Evolutionary conservation across 23 red algal species (phyloP), one percentile per base, ranked within the genome.

Genomic region (Pyropia yezoensis): DNA sequence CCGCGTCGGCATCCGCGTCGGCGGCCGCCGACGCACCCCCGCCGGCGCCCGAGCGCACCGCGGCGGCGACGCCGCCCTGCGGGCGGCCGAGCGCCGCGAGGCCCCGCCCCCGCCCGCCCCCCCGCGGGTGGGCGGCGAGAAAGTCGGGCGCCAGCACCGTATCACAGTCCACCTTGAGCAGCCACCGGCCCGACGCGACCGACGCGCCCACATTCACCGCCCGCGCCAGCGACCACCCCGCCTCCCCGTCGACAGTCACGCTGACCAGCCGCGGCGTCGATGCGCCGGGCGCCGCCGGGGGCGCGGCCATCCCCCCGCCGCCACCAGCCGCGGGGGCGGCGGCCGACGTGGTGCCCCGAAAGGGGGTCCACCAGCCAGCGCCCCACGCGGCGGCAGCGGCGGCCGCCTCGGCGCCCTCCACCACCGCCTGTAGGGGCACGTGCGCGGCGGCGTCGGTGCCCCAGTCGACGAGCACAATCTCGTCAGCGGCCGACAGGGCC

Each of bases 91-190:
- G 39, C 39, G 39, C 39, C 4, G 39, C 39, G 11, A 47, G 39
- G 4, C 39, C 39, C 4, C 39, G 4, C 0, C 39, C 39, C 4
- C 39, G 4, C 8, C 55, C 18, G 30, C 19, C 19, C 13, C 55
- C 55, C 18, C 18, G 8, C 24, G 20, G 55, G 24, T 58, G 55
- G 18, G 18, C 24, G 16, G 53, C 72, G 25, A 87, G 76, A 59
- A 87, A 77, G 27, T 59, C 56, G 28, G 62, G 66, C 50, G 52
- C 57, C 19, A 87, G 71, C 65, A 69, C 68, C 7, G 82, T 87
- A 62, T 76, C 82, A 63, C 82, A 87, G 51, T 87, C 82, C n/a
- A 87, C 39, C 63, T 77, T 77, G 55, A 87, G 61, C 61, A 87
- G 64, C 79, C 79, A 84, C 32, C 75, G 69, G 1, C 79, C 79